Evolutionary conservation across 805 yeast genomes (phyloP).

Genomic region (Candida gorgasii): DNA sequence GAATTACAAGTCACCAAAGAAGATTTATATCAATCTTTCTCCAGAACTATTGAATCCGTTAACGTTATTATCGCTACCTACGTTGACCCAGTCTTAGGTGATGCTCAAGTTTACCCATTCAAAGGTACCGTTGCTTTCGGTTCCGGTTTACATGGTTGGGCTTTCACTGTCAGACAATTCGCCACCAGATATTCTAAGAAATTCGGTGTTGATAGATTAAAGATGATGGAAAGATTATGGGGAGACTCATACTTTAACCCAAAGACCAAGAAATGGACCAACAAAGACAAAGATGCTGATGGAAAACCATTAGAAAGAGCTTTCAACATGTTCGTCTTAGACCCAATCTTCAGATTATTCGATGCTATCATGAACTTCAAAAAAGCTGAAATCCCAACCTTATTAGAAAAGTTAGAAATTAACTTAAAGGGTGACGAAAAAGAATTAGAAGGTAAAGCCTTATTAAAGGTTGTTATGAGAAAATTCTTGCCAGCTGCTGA

Average conservation of each 20-base stretch:
- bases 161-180: constrained; percentile 98
- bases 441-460: constrained; percentile 98
- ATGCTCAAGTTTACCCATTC: constrained; percentile 98
- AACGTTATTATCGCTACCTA: constrained; percentile 97
- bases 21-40: constrained; percentile 96
- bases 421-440: constrained; percentile 93
- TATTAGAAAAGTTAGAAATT: constrained; percentile 93
- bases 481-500: constrained; percentile 99
- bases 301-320: constrained; percentile 98
- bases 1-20: constrained; percentile 99
- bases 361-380: constrained; percentile 98
- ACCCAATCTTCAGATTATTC: constrained; percentile 98
- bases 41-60: constrained; percentile 99
- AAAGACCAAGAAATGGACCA: constrained; percentile 99
- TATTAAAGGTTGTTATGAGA: constrained; percentile 97
- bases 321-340: constrained; percentile 98
- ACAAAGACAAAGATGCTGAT: constrained; percentile 91
- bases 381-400: constrained; percentile 92
- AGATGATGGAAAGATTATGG: constrained; percentile 99
- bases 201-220: constrained; percentile 96
- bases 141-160: constrained; percentile 99
- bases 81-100: constrained; percentile 88
- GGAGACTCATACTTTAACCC: constrained; percentile 99
- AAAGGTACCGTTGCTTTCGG: constrained; percentile 99
- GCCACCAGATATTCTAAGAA: constrained; percentile 98